Evolutionary conservation across 2,329 filamentous ascomycete species (phyloP), one percentile per base, ranked within the genome.

Genomic region (Ambrosiella xylebori): DNA sequence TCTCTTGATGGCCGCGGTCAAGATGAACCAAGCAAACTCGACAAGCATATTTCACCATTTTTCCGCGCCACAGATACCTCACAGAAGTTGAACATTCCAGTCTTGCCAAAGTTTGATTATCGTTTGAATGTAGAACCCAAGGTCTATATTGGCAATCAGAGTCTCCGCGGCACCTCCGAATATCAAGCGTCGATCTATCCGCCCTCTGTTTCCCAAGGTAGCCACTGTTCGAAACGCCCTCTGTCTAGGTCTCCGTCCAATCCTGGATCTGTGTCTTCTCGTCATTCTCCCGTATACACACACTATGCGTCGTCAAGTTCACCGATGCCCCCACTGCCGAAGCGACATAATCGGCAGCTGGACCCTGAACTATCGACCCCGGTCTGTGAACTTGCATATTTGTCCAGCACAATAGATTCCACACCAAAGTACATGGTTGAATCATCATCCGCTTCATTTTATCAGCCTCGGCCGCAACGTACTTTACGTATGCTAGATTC

Each of bases 81-180:
- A 38, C 35, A 53, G 15, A n/a, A 39, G 51, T 6, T 12, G 9
- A 37, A 38, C 35, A 17, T 38, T n/a, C 12, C 15, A 12, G 35
- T 36, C 15, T n/a, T 37, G 51, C 15, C 35, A 13, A 53, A 36
- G 35, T n/a, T 37, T 37, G 13, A n/a, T 12, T 13, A n/a, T n/a
- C 35, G 2, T 17, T n/a, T 15, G 11, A 12, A 45, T 44, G n/a
- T 50, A 15, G 51, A 60, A 13, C 58, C 58, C 19, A 44, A 39
- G 3, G 38, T 60, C 2, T 41, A 44, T 12, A 60, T 60, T 38
- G 59, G 59, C 27, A 60, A 60, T 35, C 56, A 60, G 35, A 60
- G 59, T 41, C 44, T 60, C 1, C 17, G 36, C 4, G 59, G 51
- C 6, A 57, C 50, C 2, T 60, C 59, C 13, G 36, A 53, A 19